Conservation (phyloP, 108 stramenopile genomes). For the Schizochytrium sp. region DNA sequence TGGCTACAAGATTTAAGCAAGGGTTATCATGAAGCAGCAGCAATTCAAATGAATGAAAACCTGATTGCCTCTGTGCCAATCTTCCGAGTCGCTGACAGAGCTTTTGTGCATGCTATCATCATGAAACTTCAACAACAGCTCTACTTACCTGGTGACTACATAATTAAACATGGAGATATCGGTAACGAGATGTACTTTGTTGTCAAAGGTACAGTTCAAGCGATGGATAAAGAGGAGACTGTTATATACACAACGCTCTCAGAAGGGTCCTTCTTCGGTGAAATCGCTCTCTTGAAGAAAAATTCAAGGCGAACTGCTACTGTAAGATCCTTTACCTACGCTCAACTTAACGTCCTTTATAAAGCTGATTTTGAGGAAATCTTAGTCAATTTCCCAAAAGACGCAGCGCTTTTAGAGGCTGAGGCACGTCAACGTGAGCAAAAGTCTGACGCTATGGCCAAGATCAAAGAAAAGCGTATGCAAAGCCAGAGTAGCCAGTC, state of each 20-base stretch:
- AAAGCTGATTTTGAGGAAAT: constrained; percentile 48
- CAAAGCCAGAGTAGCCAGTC: not conserved
- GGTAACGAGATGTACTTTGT: constrained; percentile 60
- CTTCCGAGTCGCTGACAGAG: constrained; percentile 4
- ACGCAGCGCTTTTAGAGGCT: constrained; percentile 4
- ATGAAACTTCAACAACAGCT: constrained; percentile 60
- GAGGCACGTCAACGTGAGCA: constrained; percentile 20
- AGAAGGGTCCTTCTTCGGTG: constrained; percentile 51
- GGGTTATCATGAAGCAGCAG: constrained; percentile 49
- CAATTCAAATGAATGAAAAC: constrained; percentile 51
- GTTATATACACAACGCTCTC: not conserved
- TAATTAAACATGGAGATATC: constrained; percentile 45
- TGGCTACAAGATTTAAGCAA: constrained; percentile 50
- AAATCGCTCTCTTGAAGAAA: constrained; percentile 38
- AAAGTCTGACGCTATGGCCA: not conserved
- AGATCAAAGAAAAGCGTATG: not conserved
- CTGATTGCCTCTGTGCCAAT: constrained; percentile 46
- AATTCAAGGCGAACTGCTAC: constrained; percentile 59
- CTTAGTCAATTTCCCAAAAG: constrained; percentile 49
- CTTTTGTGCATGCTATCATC: constrained; percentile 38
- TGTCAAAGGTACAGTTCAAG: constrained; percentile 42
- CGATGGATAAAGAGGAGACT: constrained; percentile 35
- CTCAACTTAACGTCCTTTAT: constrained; percentile 51
- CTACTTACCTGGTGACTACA: constrained; percentile 58
- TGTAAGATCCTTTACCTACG: constrained; percentile 30